Conservation (phyloP, 1,284 basidiomycete species). For the Irpex sp. region DNA sequence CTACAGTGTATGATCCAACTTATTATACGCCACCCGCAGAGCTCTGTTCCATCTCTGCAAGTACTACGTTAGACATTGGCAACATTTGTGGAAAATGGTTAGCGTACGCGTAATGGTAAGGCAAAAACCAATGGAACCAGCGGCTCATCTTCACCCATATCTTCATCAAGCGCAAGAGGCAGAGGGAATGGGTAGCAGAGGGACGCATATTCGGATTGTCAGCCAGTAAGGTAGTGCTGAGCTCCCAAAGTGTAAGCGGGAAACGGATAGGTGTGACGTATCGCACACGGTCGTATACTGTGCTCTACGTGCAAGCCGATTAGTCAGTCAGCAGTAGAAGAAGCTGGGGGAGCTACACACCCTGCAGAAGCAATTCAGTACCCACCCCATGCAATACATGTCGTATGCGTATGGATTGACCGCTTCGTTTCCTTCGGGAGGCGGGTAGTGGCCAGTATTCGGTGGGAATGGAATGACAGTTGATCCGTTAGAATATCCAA, state of each 20-base stretch:
- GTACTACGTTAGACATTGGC: too few relatives aligned
- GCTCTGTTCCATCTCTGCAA: neutral
- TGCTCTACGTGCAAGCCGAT: too few relatives aligned
- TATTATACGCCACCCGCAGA: neutral
- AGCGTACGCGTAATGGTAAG: neutral
- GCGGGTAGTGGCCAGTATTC: constrained; percentile 6
- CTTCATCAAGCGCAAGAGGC: neutral
- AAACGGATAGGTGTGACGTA: too few relatives aligned
- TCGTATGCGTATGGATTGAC: constrained; percentile 5
- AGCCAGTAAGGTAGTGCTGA: too few relatives aligned
- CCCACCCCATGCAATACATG: constrained; percentile 2
- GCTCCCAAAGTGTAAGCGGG: too few relatives aligned
- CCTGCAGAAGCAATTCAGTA: neutral
- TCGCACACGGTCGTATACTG: too few relatives aligned
- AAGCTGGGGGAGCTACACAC: neutral
- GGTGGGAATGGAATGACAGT: too few relatives aligned
- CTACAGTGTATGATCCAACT: neutral
- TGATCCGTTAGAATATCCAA: too few relatives aligned
- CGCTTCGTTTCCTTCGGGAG: constrained; percentile 4
- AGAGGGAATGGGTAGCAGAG: neutral
- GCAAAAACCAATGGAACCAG: constrained; percentile 1
- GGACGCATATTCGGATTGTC: too few relatives aligned
- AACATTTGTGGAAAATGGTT: too few relatives aligned
- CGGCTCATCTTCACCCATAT: constrained; percentile 2
- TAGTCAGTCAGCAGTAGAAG: too few relatives aligned